phyloP scores from a whole-genome alignment of 345 rosid genomes.

The Leavenworthia alabamica region DNA sequence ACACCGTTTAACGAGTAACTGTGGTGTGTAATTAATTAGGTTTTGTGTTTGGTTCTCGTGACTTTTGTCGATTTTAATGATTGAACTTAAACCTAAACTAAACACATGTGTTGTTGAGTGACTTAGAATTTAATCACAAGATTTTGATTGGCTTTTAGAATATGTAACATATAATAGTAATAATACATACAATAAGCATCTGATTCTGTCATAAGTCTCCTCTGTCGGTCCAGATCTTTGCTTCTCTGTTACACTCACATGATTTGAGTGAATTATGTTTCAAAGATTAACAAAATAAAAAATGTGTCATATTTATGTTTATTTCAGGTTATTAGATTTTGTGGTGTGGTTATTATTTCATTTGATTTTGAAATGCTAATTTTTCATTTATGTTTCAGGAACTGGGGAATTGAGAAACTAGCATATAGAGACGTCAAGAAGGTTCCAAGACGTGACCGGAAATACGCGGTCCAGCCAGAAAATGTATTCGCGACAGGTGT shows the following conservation, averaged over 20 bases:
- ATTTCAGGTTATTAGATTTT: neutral
- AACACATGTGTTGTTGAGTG: constrained; percentile 17
- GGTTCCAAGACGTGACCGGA: constrained; percentile 70
- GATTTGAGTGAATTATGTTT: neutral
- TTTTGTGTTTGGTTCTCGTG: neutral
- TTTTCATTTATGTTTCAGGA: constrained; percentile 34
- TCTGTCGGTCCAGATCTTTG: constrained; percentile 23
- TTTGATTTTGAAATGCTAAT: neutral
- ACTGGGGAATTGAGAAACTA: constrained; percentile 93
- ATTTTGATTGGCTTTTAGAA: constrained; percentile 7
- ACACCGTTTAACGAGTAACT: neutral
- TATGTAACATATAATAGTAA: no score
- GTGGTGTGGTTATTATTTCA: no score
- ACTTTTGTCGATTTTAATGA: constrained; percentile 5
- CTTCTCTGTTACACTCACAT: constrained; percentile 11
- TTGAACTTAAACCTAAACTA: constrained; percentile 7
- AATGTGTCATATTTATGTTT: neutral
- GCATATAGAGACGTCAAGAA: constrained; percentile 68
- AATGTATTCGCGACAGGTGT: constrained; percentile 72
- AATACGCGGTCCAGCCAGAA: constrained; percentile 75
- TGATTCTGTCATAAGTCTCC: constrained; percentile 26
- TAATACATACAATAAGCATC: constrained; percentile 1
- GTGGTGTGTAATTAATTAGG: neutral
- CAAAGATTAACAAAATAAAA: neutral
- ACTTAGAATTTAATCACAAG: constrained; percentile 10